phyloP scores from a whole-genome alignment of 75 land plant genomes.

The Pinus albicaulis region DNA sequence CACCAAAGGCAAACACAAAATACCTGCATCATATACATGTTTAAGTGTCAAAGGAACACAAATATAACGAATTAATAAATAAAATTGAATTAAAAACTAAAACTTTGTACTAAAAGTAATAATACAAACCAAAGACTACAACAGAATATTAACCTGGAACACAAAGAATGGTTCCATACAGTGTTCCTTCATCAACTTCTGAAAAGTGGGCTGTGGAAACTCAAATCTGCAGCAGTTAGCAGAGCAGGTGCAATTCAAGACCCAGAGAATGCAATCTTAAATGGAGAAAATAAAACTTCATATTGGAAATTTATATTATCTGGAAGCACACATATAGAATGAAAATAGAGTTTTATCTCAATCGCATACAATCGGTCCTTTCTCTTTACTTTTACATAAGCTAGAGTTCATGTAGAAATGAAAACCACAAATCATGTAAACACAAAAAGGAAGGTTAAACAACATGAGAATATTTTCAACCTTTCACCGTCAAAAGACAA shows the following conservation, averaged over 20 bases:
- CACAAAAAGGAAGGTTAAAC: neutral
- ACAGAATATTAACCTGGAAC: slow-evolving; percentile 70
- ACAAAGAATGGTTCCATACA: slow-evolving; percentile 99
- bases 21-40: slow-evolving; percentile 46
- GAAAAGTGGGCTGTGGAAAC: slow-evolving; percentile 96
- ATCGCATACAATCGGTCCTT: neutral
- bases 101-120: neutral
- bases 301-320: neutral
- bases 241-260: neutral
- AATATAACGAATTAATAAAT: neutral
- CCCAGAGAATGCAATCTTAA: neutral
- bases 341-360: neutral
- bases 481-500: neutral
- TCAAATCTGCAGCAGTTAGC: slow-evolving; percentile 64
- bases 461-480: neutral
- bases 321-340: neutral
- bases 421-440: neutral
- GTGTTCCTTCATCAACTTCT: slow-evolving; percentile 93
- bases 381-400: neutral
- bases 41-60: neutral
- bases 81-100: neutral
- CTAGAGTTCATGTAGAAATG: neutral
- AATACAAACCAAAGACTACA: neutral
- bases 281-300: neutral
- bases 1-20: slow-evolving; percentile 99